phyloP scores from a whole-genome alignment of 768 basidiomycete genomes.

The Tulasnella sp. region DNA sequence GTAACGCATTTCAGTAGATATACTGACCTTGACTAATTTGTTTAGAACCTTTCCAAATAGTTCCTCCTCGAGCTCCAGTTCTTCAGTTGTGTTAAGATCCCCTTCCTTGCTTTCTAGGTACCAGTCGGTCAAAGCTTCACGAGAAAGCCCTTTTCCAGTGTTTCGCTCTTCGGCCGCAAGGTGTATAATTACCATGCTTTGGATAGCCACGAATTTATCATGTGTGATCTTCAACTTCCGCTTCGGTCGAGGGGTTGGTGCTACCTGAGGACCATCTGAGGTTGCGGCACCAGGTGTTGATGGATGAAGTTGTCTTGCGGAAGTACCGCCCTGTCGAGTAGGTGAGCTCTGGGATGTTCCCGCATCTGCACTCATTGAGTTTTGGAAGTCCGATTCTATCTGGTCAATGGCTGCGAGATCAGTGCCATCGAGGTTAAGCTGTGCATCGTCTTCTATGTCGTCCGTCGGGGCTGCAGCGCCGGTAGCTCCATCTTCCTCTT shows the following conservation, averaged over 20 bases:
- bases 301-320: constrained; percentile 18
- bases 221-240: constrained; percentile 86
- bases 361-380: constrained; percentile 21
- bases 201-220: constrained; percentile 85
- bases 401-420: constrained; percentile 23
- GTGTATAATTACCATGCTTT: constrained; percentile 76
- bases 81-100: constrained; percentile 69
- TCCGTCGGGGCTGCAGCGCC: too few species aligned
- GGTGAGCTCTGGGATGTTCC: constrained; percentile 25
- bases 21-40: constrained; percentile 77
- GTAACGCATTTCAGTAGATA: not conserved
- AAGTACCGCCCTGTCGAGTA: constrained; percentile 19
- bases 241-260: constrained; percentile 32
- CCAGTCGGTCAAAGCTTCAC: constrained; percentile 92
- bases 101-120: constrained; percentile 83
- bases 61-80: constrained; percentile 82
- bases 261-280: constrained; percentile 26
- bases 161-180: constrained; percentile 63
- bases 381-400: constrained; percentile 27
- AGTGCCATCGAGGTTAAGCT: constrained; percentile 37
- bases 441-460: constrained; percentile 48
- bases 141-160: constrained; percentile 63
- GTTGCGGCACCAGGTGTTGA: constrained; percentile 23
- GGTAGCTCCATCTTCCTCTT: too few species aligned
- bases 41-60: constrained; percentile 77